phyloP scores from a whole-genome alignment of 768 basidiomycete species.

The Boletus rubroflammeus region DNA sequence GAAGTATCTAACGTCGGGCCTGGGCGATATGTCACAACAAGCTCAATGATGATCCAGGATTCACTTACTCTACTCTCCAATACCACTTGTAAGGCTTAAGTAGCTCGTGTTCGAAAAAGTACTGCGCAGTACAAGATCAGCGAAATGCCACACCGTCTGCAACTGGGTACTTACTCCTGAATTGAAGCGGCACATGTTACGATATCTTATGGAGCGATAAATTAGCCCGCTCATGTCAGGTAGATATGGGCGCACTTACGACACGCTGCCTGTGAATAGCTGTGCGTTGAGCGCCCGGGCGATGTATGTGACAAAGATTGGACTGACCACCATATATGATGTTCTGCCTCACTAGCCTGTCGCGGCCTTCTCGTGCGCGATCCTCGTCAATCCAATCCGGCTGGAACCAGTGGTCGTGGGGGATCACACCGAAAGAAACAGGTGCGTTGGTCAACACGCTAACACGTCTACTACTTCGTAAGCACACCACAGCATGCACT shows the following conservation, averaged over 20 bases:
- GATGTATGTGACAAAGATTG: not conserved
- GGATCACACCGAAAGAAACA: slow-evolving; percentile 55
- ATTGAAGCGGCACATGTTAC: slow-evolving; percentile 79
- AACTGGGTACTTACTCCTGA: slow-evolving; percentile 48
- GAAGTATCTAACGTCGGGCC: slow-evolving; percentile 51
- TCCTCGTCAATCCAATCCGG: slow-evolving; percentile 73
- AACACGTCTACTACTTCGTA: slow-evolving; percentile 31
- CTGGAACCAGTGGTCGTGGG: slow-evolving; percentile 63
- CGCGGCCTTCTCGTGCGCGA: slow-evolving; percentile 48
- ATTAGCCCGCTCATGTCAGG: not conserved
- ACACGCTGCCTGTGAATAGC: slow-evolving; percentile 37
- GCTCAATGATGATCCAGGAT: not conserved
- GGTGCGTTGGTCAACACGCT: slow-evolving; percentile 39
- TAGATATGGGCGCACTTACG: slow-evolving; percentile 29
- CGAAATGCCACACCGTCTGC: not conserved
- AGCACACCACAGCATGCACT: not conserved
- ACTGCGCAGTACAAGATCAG: slow-evolving; percentile 30
- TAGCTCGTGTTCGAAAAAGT: slow-evolving; percentile 54
- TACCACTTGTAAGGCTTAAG: slow-evolving; percentile 55
- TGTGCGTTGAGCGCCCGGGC: slow-evolving; percentile 1
- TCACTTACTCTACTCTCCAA: slow-evolving; percentile 55
- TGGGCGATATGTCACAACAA: slow-evolving; percentile 10
- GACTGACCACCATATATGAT: slow-evolving; percentile 49
- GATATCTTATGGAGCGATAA: slow-evolving; percentile 38
- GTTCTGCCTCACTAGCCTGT: slow-evolving; percentile 46